A percentile compares a stretch with the other conserved stretches of the same genome.
Evolutionary conservation across 2,329 filamentous ascomycete species (phyloP).

Genomic region (Apiospora pterosperma): DNA sequence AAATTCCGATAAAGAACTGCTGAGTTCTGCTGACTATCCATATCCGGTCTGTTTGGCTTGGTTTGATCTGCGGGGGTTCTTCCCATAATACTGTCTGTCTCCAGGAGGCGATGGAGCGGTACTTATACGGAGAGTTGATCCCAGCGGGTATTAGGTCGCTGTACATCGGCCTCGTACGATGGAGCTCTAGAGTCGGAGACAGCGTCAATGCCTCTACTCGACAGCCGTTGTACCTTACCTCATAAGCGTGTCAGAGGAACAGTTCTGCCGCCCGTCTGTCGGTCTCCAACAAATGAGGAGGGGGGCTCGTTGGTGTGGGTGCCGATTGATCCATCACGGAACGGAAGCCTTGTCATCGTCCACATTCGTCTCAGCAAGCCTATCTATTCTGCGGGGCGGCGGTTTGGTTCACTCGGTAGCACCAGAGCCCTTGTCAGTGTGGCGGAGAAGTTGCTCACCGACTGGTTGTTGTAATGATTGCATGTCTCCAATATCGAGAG

Average conservation of each 20-base stretch:
- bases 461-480: background rate
- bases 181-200: background rate
- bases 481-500: background rate
- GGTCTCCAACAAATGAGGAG: background rate
- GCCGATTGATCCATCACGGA: background rate
- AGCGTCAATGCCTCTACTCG: background rate
- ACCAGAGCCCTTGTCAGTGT: background rate
- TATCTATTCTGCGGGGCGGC: background rate
- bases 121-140: background rate
- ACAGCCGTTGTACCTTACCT: background rate
- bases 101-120: background rate
- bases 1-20: conserved; percentile 38
- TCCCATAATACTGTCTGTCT: background rate
- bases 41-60: background rate
- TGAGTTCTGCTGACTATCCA: conserved; percentile 18
- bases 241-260: background rate
- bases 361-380: background rate
- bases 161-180: background rate
- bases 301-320: background rate
- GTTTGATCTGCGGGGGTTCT: background rate
- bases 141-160: background rate
- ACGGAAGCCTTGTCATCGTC: background rate
- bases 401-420: background rate
- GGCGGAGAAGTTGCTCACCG: background rate
- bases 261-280: background rate